Percentiles rank a stretch among this genome's conserved stretches.
Conservation (phyloP, 2,329 filamentous ascomycete species). For the Colletotrichum sp. region DNA sequence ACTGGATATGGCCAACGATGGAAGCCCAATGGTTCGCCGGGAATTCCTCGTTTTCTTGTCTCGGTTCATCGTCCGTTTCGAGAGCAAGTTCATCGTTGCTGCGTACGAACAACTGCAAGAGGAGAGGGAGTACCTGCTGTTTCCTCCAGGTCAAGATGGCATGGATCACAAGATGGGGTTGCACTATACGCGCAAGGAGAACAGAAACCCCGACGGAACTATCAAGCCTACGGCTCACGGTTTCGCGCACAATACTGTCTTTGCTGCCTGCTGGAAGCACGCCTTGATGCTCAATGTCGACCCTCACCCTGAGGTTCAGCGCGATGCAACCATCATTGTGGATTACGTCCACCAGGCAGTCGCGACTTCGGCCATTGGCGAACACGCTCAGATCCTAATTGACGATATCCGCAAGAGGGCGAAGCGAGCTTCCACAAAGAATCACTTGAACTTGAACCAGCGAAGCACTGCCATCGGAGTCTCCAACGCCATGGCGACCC, state of each 20-base stretch:
- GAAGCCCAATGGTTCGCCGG: conserved; percentile 91
- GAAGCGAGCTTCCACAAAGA: conserved; percentile 51
- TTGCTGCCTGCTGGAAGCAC: conserved; percentile 94
- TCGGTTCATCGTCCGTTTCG: conserved; percentile 86
- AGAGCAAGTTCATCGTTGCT: conserved; percentile 89
- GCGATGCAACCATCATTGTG: conserved; percentile 82
- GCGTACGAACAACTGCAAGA: conserved; percentile 90
- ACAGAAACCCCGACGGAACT: conserved; percentile 61
- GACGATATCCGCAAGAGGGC: conserved; percentile 70
- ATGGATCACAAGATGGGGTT: conserved; percentile 66
- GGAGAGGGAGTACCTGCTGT: conserved; percentile 73
- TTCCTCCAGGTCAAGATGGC: conserved; percentile 60
- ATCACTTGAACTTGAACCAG: conserved; percentile 44
- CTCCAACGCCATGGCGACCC: conserved; percentile 32
- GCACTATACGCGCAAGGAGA: conserved; percentile 63
- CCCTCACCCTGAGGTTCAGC: conserved; percentile 90
- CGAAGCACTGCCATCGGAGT: conserved; percentile 47
- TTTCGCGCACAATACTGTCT: conserved; percentile 85
- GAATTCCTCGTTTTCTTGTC: conserved; percentile 95
- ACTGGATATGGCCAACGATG: conserved; percentile 90
- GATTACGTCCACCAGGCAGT: conserved; percentile 84
- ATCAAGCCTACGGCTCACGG: conserved; percentile 63
- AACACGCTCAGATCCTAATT: conserved; percentile 73
- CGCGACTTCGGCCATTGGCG: conserved; percentile 76
- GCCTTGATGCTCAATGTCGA: conserved; percentile 90